Percentiles rank a stretch among this genome's conserved stretches.
phyloP scores from a whole-genome alignment of 108 stramenopile genomes.

The Pseudonitzschia multistriata region DNA sequence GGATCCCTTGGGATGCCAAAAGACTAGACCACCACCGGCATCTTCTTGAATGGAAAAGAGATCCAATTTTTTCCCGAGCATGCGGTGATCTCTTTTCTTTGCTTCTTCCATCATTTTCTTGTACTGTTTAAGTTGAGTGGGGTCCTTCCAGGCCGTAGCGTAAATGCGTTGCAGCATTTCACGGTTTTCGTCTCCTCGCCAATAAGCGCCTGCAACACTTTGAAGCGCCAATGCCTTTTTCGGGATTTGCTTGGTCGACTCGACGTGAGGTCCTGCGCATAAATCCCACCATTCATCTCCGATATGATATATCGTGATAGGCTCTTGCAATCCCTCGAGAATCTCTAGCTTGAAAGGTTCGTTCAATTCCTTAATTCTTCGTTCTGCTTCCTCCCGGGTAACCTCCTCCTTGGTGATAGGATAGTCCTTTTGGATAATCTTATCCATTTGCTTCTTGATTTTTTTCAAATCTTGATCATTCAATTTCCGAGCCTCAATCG shows the following conservation, averaged over 20 bases:
- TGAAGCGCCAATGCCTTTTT: constrained; percentile 84
- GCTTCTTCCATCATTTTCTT: constrained; percentile 94
- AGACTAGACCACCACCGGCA: constrained; percentile 76
- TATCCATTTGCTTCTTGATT: constrained; percentile 96
- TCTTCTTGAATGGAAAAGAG: constrained; percentile 95
- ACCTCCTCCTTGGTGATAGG: constrained; percentile 91
- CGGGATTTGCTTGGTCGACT: constrained; percentile 79
- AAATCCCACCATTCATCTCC: constrained; percentile 98
- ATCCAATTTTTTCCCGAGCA: constrained; percentile 93
- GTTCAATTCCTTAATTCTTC: constrained; percentile 72
- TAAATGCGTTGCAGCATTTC: constrained; percentile 94
- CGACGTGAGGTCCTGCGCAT: constrained; percentile 97
- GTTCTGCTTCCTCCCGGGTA: constrained; percentile 83
- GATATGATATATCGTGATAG: constrained; percentile 95
- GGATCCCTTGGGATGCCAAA: constrained; percentile 94
- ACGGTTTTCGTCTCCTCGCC: constrained; percentile 96
- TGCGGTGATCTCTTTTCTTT: constrained; percentile 95
- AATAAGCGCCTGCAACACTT: constrained; percentile 96
- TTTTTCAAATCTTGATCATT: constrained; percentile 81
- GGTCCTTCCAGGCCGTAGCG: constrained; percentile 93
- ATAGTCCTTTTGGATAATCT: constrained; percentile 86
- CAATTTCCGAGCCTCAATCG: constrained; percentile 61
- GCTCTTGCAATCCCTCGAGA: constrained; percentile 88
- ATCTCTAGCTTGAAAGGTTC: constrained; percentile 97
- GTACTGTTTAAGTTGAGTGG: constrained; percentile 79